These are phyloP conservation scores for Phlebopus sp. DNA, from an alignment of 1,284 basidiomycete species.

Conservation along the genomic window DNA sequence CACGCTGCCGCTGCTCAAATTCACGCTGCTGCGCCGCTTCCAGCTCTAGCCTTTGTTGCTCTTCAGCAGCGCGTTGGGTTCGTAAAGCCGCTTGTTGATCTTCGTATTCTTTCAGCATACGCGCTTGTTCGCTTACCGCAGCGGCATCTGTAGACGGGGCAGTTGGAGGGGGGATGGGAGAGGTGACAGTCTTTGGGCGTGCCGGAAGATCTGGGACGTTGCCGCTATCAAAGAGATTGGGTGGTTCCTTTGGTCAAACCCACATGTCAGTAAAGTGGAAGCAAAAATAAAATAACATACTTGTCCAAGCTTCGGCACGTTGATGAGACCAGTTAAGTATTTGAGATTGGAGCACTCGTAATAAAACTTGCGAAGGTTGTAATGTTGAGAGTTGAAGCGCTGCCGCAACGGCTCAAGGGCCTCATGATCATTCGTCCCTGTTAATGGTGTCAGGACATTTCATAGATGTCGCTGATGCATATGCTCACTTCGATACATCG, in stretches of 20 bases:
- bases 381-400: slow-evolving; percentile 86
- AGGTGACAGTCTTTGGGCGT: slow-evolving; percentile 65
- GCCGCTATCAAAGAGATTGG: slow-evolving; percentile 84
- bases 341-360: slow-evolving; percentile 98
- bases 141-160: slow-evolving; percentile 71
- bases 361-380: slow-evolving; percentile 91
- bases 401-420: slow-evolving; percentile 83
- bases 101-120: slow-evolving; percentile 96
- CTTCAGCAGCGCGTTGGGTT: slow-evolving; percentile 80
- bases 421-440: slow-evolving; percentile 85
- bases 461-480: neutral
- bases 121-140: slow-evolving; percentile 90
- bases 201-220: slow-evolving; percentile 86
- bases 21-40: slow-evolving; percentile 85
- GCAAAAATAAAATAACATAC: slow-evolving; percentile 37
- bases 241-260: slow-evolving; percentile 69
- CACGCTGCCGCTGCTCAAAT: slow-evolving; percentile 87
- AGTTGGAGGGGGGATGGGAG: slow-evolving; percentile 61
- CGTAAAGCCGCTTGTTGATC: slow-evolving; percentile 87
- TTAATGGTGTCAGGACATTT: slow-evolving; percentile 8
- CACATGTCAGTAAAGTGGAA: neutral
- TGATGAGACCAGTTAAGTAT: slow-evolving; percentile 92
- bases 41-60: slow-evolving; percentile 72
- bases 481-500: slow-evolving; percentile 84
- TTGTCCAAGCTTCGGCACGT: slow-evolving; percentile 92